Evolutionary conservation across 495 filamentous ascomycete species (phyloP), one percentile per base, ranked within the genome.

Genomic region (Penicillium dipodomyicola): DNA sequence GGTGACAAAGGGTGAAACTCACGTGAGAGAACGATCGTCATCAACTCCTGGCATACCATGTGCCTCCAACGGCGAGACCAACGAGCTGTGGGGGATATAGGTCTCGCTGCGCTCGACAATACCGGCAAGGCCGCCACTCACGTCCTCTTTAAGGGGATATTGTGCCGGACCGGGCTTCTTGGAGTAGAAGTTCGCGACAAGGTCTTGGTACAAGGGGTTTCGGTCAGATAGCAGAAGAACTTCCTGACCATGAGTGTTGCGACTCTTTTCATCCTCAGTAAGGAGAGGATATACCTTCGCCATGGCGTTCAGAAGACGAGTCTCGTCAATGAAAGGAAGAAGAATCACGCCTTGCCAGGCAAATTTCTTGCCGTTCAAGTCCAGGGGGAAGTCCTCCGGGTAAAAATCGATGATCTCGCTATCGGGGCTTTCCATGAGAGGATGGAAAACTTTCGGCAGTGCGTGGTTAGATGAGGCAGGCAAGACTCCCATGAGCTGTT

Each of bases 331-430:
- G 72, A 96, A 99, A 0, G 94, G 94, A 19, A 99, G 82, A 29
- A 97, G 75, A 22, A 89, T 90, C 41, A 97, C 91, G 59, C 94
- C 94, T 65, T 99, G 93, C 94, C 94, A 99, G 2, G 91, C 89
- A 72, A 96, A 95, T 67, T 97, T 99, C 78, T 97, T 97, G 56
- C 94, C 94, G 55, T 99, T 97, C 52, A 97, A 72, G 67, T 99
- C 94, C 52, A 96, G 80, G 4, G 86, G 82, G 67, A 99, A 99
- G 40, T 96, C 90, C 63, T 91, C 89, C 0, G 95, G 95, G 63
- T 99, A 99, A 73, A 97, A 99, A 62, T 99, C 93, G 50, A 94
- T 87, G 56, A 99, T 99, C 52, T 91, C 86, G 67, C 90, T 95
- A 35, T 96, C 83, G 17, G 85, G 77, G 5, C 93, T 76, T 15